These are phyloP conservation scores for Cystobasidium sp. DNA, from an alignment of 1,284 basidiomycete species.

Conservation along the genomic window DNA sequence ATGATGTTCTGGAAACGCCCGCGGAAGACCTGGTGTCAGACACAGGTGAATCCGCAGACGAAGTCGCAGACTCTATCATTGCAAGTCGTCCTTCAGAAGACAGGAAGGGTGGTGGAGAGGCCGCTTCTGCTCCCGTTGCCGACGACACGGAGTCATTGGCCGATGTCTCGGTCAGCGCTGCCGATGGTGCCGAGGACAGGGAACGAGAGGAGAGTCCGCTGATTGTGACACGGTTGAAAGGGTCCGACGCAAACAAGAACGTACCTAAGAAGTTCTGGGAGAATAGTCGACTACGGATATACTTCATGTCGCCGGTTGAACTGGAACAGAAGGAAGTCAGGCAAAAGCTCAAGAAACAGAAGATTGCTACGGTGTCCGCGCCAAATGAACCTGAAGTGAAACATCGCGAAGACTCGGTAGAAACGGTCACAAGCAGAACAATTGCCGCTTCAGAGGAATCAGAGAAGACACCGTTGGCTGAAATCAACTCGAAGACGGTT, in stretches of 20 bases:
- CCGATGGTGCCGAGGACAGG: no score
- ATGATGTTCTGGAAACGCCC: background rate
- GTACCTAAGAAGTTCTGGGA: constrained; percentile 47
- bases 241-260: background rate
- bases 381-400: background rate
- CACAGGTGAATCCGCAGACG: constrained; percentile 29
- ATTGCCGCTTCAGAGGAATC: no score
- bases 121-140: background rate
- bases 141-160: background rate
- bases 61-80: constrained; percentile 29
- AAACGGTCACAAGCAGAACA: background rate
- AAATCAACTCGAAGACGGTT: no score
- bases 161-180: background rate
- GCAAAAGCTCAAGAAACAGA: constrained; percentile 8
- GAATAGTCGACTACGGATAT: constrained; percentile 53
- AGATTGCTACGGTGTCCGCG: background rate
- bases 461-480: no score
- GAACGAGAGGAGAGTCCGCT: background rate
- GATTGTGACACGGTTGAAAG: background rate
- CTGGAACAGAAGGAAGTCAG: constrained; percentile 38
- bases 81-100: constrained; percentile 9
- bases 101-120: background rate
- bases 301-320: constrained; percentile 51
- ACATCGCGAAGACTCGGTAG: constrained; percentile 11
- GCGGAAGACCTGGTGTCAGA: constrained; percentile 20